A percentile compares a stretch with the other conserved stretches of the same genome.
Evolutionary conservation across 352 stramenopile species (phyloP).

Genomic region (Plasmopara muralis): DNA sequence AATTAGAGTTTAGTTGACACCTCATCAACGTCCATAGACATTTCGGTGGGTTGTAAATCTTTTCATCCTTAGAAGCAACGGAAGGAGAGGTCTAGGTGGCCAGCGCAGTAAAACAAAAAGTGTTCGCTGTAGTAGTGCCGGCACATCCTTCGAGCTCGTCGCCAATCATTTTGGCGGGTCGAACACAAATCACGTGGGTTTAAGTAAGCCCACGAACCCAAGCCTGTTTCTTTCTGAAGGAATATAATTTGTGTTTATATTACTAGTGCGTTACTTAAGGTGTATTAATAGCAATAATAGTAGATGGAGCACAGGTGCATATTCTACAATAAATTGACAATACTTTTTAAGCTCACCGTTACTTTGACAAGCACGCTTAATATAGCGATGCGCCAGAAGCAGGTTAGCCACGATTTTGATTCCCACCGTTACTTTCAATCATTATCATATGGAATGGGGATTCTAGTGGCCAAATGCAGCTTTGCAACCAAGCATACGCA

Average conservation of each 20-base stretch:
- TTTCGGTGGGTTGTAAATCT: conserved; percentile 54
- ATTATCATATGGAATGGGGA: conserved; percentile 23
- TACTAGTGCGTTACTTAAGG: too few species aligned
- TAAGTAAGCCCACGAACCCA: conserved; percentile 4
- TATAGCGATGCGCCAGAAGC: background rate
- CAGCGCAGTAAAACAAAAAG: conserved; percentile 15
- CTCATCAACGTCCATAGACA: conserved; percentile 28
- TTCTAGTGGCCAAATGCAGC: conserved; percentile 10
- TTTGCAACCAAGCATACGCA: conserved; percentile 5
- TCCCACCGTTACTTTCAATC: background rate
- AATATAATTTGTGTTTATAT: too few species aligned
- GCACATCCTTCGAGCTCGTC: background rate
- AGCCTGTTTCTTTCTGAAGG: background rate
- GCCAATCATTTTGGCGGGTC: conserved; percentile 20
- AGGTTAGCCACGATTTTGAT: background rate
- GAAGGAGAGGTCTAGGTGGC: background rate
- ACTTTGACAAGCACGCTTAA: background rate
- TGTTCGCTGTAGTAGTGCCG: background rate
- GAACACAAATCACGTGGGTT: conserved; percentile 4
- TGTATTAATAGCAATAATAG: too few species aligned
- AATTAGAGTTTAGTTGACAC: conserved; percentile 76
- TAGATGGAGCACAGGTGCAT: too few species aligned
- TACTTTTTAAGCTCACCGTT: too few species aligned
- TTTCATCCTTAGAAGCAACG: conserved; percentile 61
- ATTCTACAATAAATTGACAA: too few species aligned